Conservation (phyloP, 495 filamentous ascomycete species). For the Penicillium subrubescens region DNA sequence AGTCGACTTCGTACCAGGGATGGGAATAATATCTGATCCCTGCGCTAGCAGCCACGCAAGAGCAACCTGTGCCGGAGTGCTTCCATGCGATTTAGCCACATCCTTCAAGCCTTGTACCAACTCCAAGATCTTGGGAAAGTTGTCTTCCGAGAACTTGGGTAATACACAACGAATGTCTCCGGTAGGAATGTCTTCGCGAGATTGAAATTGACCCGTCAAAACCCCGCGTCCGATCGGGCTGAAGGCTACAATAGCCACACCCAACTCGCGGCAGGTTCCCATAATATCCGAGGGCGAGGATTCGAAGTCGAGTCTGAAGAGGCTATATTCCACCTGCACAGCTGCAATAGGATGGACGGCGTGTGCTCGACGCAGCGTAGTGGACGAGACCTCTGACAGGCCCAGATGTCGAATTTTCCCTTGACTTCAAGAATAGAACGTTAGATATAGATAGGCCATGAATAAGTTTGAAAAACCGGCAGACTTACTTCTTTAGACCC, state of each 20-base stretch:
- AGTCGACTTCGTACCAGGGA: slow-evolving; percentile 59
- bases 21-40: slow-evolving; percentile 57
- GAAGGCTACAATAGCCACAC: slow-evolving; percentile 62
- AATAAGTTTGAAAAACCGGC: too few relatives aligned
- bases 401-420: slow-evolving; percentile 57
- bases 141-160: slow-evolving; percentile 53
- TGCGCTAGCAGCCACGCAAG: slow-evolving; percentile 57
- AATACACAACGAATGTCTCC: slow-evolving; percentile 37
- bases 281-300: slow-evolving; percentile 46
- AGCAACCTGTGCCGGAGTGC: slow-evolving; percentile 46
- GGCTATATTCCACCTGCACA: slow-evolving; percentile 65
- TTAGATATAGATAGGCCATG: too few relatives aligned
- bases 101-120: slow-evolving; percentile 41
- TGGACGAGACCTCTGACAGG: slow-evolving; percentile 56
- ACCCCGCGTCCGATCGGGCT: slow-evolving; percentile 64
- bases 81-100: slow-evolving; percentile 50
- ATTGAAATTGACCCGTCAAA: slow-evolving; percentile 51
- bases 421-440: too few relatives aligned
- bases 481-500: slow-evolving; percentile 53
- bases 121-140: slow-evolving; percentile 51
- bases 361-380: slow-evolving; percentile 62
- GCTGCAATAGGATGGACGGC: slow-evolving; percentile 61
- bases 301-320: slow-evolving; percentile 63
- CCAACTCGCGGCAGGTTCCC: slow-evolving; percentile 61
- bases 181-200: slow-evolving; percentile 45